Percentiles rank a stretch among this genome's conserved stretches.
phyloP scores from a whole-genome alignment of 2,329 filamentous ascomycete species.

The Colletotrichum sp. region DNA sequence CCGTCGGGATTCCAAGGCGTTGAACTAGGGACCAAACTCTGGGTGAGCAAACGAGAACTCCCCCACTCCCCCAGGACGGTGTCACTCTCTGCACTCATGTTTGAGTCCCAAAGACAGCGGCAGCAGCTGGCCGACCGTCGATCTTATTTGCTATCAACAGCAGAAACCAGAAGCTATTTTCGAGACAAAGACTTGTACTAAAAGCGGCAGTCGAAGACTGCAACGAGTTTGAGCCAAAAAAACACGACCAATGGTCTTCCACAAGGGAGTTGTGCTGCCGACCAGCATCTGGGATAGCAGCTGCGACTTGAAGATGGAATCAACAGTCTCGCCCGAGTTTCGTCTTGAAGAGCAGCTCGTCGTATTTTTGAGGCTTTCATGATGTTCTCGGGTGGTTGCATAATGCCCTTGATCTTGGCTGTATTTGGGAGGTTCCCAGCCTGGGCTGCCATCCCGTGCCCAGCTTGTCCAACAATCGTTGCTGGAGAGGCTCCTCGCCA shows the following conservation, averaged over 20 bases:
- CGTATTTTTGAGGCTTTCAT: not conserved
- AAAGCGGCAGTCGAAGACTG: not conserved
- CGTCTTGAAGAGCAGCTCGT: not conserved
- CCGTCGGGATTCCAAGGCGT: not conserved
- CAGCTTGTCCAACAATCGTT: not conserved
- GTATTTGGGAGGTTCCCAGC: not conserved
- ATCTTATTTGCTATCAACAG: not conserved
- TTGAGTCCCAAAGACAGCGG: not conserved
- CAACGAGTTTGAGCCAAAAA: not conserved
- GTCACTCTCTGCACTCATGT: not conserved
- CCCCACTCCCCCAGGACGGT: not conserved
- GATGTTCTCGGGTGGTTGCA: not conserved
- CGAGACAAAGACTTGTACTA: not conserved
- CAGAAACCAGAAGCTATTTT: not conserved
- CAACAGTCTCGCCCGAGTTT: not conserved
- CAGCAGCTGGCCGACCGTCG: not conserved
- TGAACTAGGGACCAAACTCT: not conserved
- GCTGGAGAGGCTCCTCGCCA: not conserved
- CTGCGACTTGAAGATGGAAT: not conserved
- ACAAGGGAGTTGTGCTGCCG: not conserved
- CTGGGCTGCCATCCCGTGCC: not conserved
- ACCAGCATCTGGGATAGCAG: not conserved
- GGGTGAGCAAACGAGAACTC: not conserved
- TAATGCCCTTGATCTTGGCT: not conserved
- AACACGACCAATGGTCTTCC: not conserved